These are phyloP conservation scores for Coemansia sp. DNA, from an alignment of 192 early-diverging fungal species.

Conservation along the genomic window DNA sequence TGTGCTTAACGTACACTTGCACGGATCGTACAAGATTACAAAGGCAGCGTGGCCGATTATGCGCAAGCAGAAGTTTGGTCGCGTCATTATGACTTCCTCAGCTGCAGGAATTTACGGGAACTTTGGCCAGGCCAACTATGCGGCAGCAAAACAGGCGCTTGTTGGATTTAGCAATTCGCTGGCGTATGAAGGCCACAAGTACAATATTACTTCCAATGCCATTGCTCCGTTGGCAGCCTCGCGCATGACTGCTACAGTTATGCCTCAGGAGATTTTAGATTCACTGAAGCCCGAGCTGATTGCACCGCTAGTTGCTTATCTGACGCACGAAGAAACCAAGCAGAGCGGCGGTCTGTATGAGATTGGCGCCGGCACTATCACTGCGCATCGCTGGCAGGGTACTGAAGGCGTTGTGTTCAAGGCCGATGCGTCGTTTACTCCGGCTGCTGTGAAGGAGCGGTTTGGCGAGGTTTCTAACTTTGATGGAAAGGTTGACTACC, in stretches of 20 bases:
- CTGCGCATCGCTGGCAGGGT: slow-evolving; percentile 91
- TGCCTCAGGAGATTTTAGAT: slow-evolving; percentile 93
- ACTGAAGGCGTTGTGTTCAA: slow-evolving; percentile 88
- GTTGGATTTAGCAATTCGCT: slow-evolving; percentile 88
- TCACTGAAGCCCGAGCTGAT: slow-evolving; percentile 97
- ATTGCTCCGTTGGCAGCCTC: slow-evolving; percentile 98
- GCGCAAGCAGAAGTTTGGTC: slow-evolving; percentile 93
- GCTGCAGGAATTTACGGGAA: slow-evolving; percentile 99
- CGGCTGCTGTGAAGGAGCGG: slow-evolving; percentile 73
- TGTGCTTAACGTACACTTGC: slow-evolving; percentile 87
- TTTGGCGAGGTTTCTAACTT: slow-evolving; percentile 78
- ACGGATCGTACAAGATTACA: slow-evolving; percentile 92
- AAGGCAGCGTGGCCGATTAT: slow-evolving; percentile 97
- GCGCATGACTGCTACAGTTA: slow-evolving; percentile 94
- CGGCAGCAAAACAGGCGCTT: slow-evolving; percentile 88
- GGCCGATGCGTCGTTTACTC: slow-evolving; percentile 80
- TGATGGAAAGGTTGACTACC: slow-evolving; percentile 64
- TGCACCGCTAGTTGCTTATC: slow-evolving; percentile 88
- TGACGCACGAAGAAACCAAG: slow-evolving; percentile 82
- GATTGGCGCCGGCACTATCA: slow-evolving; percentile 86
- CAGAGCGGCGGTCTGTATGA: slow-evolving; percentile 89
- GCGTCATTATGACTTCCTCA: slow-evolving; percentile 90
- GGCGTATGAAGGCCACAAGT: slow-evolving; percentile 90
- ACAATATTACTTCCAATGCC: slow-evolving; percentile 90
- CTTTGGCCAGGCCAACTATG: slow-evolving; percentile 80